Evolutionary conservation across 192 early-diverging fungal genomes (phyloP), one percentile per base, ranked within the genome.

Genomic region (Backusella tuberculispora): DNA sequence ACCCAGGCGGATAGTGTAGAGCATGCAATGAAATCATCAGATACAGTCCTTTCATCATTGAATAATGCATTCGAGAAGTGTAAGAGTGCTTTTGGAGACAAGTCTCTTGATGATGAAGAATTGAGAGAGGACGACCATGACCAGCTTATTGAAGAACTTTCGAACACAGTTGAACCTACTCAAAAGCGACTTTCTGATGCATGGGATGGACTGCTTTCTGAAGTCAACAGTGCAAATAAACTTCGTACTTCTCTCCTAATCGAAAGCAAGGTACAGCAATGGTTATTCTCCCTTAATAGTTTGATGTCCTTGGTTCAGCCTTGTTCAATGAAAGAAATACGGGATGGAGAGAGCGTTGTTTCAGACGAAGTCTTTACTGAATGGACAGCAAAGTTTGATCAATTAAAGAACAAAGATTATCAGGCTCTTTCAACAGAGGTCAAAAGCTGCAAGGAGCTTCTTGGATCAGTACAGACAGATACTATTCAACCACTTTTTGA

Each of bases 1-100:
- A 60, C 69, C 21, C 60, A 75, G 21, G 69, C 74, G 5, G 74
- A 79, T 24, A 67, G 50, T 47, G 42, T 79, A 0, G 74, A 75
- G 14, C 10, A 69, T 26, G 67, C 74, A 8, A 73, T 79, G 46
- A 75, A 75, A 17, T 26, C 69, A 17, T 48, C 71, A 40, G 73
- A 60, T 5, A 71, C 50, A 40, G 60, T 75, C 8, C 72, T 74
- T 53, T 75, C 67, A 1, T 71, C 74, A 26, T 64, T 75, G 6
- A 71, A 67, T 24, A 72, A 10, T 34, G 63, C 73, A 0, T 69
- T 63, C 45, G 53, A 75, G 13, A 74, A 71, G 13, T 66, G 60
- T 47, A 47, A 71, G 29, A 50, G 12, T 14, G 78, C 70, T 6
- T 65, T 79, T 40, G 45, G 41, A 41, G 74, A 75, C 26, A 60